Evolutionary conservation across 139 green algal genomes (phyloP).

Genomic region (Coelastrella sp.): DNA sequence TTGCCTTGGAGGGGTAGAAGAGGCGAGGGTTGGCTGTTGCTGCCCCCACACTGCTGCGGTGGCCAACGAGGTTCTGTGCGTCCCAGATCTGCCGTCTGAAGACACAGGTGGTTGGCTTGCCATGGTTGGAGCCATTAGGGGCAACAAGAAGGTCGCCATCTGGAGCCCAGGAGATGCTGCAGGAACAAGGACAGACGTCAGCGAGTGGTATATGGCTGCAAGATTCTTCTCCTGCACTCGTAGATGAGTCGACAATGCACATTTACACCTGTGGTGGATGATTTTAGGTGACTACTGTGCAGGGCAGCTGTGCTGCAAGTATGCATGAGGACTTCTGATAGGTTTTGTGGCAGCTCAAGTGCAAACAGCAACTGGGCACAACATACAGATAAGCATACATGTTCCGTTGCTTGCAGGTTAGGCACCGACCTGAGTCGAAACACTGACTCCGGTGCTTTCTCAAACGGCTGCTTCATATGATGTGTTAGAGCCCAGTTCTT

Average conservation of each 20-base stretch:
- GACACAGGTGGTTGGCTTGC: constrained; percentile 35
- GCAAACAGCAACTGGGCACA: no score
- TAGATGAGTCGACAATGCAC: no score
- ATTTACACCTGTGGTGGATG: no score
- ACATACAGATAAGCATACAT: no score
- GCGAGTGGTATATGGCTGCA: no score
- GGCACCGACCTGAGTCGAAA: constrained; percentile 66
- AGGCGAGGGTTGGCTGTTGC: constrained; percentile 78
- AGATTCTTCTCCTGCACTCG: no score
- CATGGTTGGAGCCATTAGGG: constrained; percentile 52
- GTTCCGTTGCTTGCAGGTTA: no score
- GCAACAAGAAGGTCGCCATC: constrained; percentile 81
- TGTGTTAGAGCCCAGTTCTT: constrained; percentile 73
- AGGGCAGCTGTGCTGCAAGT: no score
- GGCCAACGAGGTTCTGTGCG: constrained; percentile 59
- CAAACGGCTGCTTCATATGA: constrained; percentile 55
- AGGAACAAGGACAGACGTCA: no score
- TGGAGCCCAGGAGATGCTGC: constrained; percentile 73
- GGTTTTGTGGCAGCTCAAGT: no score
- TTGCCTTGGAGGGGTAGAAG: constrained; percentile 54
- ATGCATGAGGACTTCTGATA: no score
- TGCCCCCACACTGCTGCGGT: constrained; percentile 74
- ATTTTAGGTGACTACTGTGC: no score
- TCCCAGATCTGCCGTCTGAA: constrained; percentile 51
- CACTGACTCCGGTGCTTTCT: constrained; percentile 5